Percentiles rank a stretch among this genome's conserved stretches.
Evolutionary conservation across 1,284 basidiomycete species (phyloP).

Genomic region (Cryptococcus jaspeensis): DNA sequence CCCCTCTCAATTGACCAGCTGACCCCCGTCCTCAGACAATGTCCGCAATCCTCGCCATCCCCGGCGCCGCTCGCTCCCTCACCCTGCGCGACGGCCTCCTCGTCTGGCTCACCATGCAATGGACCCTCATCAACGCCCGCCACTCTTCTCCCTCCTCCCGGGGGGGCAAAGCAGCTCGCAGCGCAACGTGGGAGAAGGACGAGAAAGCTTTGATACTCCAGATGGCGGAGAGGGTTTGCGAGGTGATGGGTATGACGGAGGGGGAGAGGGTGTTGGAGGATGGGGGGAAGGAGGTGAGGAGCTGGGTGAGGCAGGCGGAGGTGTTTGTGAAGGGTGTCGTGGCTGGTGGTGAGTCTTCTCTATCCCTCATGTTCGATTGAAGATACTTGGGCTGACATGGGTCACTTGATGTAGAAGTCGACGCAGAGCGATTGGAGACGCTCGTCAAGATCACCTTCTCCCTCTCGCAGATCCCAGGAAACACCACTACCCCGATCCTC

Average conservation of each 20-base stretch:
- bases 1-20: background rate
- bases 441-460: slow-evolving; percentile 13
- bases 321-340: slow-evolving; percentile 14
- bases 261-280: slow-evolving; percentile 7
- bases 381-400: background rate
- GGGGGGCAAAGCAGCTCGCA: background rate
- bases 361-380: background rate
- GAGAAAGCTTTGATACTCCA: slow-evolving; percentile 13
- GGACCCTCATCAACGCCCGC: slow-evolving; percentile 39
- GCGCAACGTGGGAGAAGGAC: slow-evolving; percentile 16
- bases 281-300: slow-evolving; percentile 13
- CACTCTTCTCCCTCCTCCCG: background rate
- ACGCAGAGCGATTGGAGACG: slow-evolving; percentile 13
- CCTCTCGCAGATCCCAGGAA: slow-evolving; percentile 8
- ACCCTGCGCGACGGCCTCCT: slow-evolving; percentile 67
- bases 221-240: slow-evolving; percentile 8
- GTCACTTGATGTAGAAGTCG: slow-evolving; percentile 2
- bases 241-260: slow-evolving; percentile 9
- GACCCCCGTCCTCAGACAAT: slow-evolving; percentile 57
- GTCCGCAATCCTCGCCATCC: slow-evolving; percentile 66
- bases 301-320: slow-evolving; percentile 17
- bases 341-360: slow-evolving; percentile 15
- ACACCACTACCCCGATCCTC: slow-evolving; percentile 2
- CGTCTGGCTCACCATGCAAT: slow-evolving; percentile 75
- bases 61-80: slow-evolving; percentile 65